A percentile compares a stretch with the other conserved stretches of the same genome.
These are phyloP conservation scores for Xylaria sp. DNA, from an alignment of 495 filamentous ascomycete genomes.

Conservation along the genomic window DNA sequence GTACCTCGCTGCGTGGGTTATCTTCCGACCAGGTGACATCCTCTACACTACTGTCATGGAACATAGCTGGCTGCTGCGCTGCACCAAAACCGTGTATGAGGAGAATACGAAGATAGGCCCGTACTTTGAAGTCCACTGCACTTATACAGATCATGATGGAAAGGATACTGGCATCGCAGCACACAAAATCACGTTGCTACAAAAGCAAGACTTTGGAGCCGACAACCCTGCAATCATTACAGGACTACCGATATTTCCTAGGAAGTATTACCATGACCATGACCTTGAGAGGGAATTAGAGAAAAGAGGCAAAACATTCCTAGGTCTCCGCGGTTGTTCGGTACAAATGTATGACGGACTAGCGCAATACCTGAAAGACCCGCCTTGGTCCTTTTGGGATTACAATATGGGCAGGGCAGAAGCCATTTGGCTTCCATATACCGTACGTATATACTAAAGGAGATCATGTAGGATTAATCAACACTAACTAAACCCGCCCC, in stretches of 20 bases:
- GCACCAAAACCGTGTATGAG: slow-evolving; percentile 39
- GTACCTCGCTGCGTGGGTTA: slow-evolving; percentile 34
- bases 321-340: slow-evolving; percentile 26
- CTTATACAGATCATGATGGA: slow-evolving; percentile 35
- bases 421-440: slow-evolving; percentile 35
- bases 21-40: slow-evolving; percentile 36
- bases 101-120: slow-evolving; percentile 29
- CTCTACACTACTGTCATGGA: slow-evolving; percentile 34
- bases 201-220: slow-evolving; percentile 13
- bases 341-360: slow-evolving; percentile 41
- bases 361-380: slow-evolving; percentile 34
- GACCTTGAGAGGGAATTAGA: not conserved
- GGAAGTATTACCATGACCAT: not conserved
- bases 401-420: slow-evolving; percentile 33
- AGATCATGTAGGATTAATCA: not conserved
- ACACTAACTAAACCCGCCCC: not conserved
- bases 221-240: slow-evolving; percentile 14
- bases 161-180: slow-evolving; percentile 28
- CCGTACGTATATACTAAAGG: not conserved
- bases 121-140: slow-evolving; percentile 34
- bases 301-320: not conserved
- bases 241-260: not conserved
- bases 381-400: slow-evolving; percentile 39
- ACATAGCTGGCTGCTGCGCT: slow-evolving; percentile 40
- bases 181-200: not conserved